Evolutionary conservation across 2,329 filamentous ascomycete genomes (phyloP), one percentile per base, ranked within the genome.

Genomic region (Epichloe coenophiala): DNA sequence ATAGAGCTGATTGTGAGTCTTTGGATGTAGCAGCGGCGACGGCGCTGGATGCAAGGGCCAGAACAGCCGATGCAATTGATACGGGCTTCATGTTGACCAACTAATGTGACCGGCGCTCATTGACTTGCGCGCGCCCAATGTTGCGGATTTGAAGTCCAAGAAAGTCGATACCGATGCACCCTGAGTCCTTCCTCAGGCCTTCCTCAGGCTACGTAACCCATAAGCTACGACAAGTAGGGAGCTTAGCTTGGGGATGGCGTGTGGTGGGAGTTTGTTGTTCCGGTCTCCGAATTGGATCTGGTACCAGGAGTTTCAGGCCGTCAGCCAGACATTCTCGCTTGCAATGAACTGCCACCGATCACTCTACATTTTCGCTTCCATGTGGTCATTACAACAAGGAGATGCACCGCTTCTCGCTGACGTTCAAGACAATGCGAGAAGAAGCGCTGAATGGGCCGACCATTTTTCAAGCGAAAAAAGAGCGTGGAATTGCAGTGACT

Each of bases 1-100:
- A 95, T 54, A 76, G 75, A 58, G 78, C 68, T 42, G 81, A 80
- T 54, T 81, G 72, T 50, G 73, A 75, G 60, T 76, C 66, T 65
- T 80, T 80, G 56, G 80, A 77, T 51, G 77, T 73, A 58, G 76
- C 71, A 52, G 69, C 60, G 53, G 68, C 67, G 54, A 76, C 63
- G 53, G 67, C 64, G 47, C 71, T 64, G 47, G 72, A 74, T 59
- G 80, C 66, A 63, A 82, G 72, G 63, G 80, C 80, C 57, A 77
- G 67, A 61, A 81, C 71, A 58, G 76, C 77, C 62, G 78, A 74
- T 62, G 76, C 72, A 64, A 78, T 66, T 58, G 75, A 63, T 54
- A 63, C 61, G 56, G 63, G 63, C 67, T 70, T 70, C 68, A 71
- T 71, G 47, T 56, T 65, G 62, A 55, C 58, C 53, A 59, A 57